Evolutionary conservation across 2,329 filamentous ascomycete genomes (phyloP).

Genomic region (Aspergillus sp.): DNA sequence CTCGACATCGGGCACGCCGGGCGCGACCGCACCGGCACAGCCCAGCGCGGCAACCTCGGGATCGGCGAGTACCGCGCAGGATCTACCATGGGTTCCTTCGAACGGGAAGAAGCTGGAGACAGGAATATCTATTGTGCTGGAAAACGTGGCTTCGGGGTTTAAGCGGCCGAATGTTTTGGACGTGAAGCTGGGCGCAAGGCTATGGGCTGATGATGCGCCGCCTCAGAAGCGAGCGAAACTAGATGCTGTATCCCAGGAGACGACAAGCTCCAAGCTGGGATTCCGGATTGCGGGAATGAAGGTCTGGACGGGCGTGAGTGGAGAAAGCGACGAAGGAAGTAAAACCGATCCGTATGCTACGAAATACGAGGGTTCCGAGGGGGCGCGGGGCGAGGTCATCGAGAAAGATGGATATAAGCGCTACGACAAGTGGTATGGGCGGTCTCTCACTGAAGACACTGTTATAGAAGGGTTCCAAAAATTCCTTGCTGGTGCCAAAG

Average conservation of each 20-base stretch:
- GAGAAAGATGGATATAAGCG: slow-evolving; percentile 57
- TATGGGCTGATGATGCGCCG: slow-evolving; percentile 76
- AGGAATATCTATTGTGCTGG: slow-evolving; percentile 77
- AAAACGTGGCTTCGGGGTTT: slow-evolving; percentile 81
- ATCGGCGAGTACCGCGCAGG: slow-evolving; percentile 22
- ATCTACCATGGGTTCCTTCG: slow-evolving; percentile 49
- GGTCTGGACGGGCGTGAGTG: slow-evolving; percentile 51
- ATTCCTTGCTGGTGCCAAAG: slow-evolving; percentile 54
- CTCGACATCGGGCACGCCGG: slow-evolving; percentile 22
- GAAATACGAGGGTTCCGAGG: slow-evolving; percentile 51
- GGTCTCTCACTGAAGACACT: slow-evolving; percentile 58
- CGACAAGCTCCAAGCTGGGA: slow-evolving; percentile 61
- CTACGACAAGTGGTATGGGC: slow-evolving; percentile 68
- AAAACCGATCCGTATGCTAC: slow-evolving; percentile 39
- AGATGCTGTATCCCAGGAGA: slow-evolving; percentile 60
- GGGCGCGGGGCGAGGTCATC: slow-evolving; percentile 45
- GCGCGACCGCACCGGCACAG: slow-evolving; percentile 17
- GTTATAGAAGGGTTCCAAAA: slow-evolving; percentile 60
- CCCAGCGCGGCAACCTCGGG: slow-evolving; percentile 16
- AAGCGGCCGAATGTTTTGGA: slow-evolving; percentile 86
- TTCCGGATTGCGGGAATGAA: slow-evolving; percentile 69
- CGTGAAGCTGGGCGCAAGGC: slow-evolving; percentile 80
- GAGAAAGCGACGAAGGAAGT: slow-evolving; percentile 33
- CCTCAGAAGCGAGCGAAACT: slow-evolving; percentile 60
- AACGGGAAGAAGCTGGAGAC: slow-evolving; percentile 70